phyloP scores from a whole-genome alignment of 305 asterid species.

The Solanum hybrid region DNA sequence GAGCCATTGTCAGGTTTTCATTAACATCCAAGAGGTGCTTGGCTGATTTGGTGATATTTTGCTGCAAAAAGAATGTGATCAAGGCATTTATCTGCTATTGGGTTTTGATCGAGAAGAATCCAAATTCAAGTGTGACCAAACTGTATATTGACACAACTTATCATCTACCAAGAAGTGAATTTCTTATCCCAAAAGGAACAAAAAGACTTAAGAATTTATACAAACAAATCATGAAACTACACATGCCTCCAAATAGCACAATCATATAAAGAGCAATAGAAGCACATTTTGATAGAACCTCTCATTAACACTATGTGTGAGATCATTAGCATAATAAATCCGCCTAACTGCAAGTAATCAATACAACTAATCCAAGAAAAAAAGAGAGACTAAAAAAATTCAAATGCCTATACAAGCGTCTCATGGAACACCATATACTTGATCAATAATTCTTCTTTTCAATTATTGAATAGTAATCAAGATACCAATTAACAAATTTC shows the following conservation, averaged over 20 bases:
- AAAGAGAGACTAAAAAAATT: not conserved
- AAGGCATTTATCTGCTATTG: not conserved
- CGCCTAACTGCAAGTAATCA: not conserved
- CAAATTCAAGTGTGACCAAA: not conserved
- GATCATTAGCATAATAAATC: not conserved
- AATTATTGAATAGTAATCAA: conserved; percentile 16
- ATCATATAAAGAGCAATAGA: not conserved
- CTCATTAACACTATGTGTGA: not conserved
- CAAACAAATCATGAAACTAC: not conserved
- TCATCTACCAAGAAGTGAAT: not conserved
- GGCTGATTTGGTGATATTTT: not conserved
- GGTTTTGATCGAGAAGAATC: not conserved
- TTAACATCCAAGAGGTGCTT: not conserved
- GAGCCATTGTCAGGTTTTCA: not conserved
- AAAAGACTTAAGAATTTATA: not conserved
- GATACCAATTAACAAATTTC: conserved; percentile 26
- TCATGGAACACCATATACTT: not conserved
- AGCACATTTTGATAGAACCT: not conserved
- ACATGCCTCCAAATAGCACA: not conserved
- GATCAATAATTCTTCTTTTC: conserved; percentile 3
- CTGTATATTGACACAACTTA: not conserved
- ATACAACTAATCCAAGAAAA: not conserved
- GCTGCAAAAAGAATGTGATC: not conserved
- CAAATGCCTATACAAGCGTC: not conserved
- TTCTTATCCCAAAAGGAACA: not conserved